Percentiles rank a stretch among this genome's conserved stretches.
Evolutionary conservation across 768 basidiomycete species (phyloP).

Genomic region (Podaxis sp.): DNA sequence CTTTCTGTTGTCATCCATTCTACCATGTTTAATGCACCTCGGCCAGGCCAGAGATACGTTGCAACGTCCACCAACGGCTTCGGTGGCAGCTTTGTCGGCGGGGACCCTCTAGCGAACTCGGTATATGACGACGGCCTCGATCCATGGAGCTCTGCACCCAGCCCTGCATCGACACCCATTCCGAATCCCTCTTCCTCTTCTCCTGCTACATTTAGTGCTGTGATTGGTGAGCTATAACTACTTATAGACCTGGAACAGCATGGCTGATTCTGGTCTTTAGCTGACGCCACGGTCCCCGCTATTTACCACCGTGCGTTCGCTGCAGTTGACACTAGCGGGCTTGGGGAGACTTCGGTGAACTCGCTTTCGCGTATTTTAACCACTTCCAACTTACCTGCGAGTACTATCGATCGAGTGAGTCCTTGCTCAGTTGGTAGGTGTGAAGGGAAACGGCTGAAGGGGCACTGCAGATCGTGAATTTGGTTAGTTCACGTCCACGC

Average conservation of each 20-base stretch:
- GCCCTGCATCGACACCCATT: conserved; percentile 63
- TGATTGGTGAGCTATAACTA: conserved; percentile 52
- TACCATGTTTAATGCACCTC: conserved; percentile 83
- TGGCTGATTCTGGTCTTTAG: conserved; percentile 33
- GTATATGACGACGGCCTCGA: conserved; percentile 80
- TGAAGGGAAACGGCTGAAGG: background rate
- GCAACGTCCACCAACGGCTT: conserved; percentile 55
- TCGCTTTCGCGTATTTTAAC: conserved; percentile 76
- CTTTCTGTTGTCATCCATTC: background rate
- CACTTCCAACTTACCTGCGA: conserved; percentile 77
- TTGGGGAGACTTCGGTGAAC: conserved; percentile 81
- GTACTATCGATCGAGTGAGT: conserved; percentile 77
- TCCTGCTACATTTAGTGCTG: conserved; percentile 53
- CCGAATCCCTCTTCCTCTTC: conserved; percentile 41
- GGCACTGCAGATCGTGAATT: conserved; percentile 77
- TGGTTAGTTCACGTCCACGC: conserved; percentile 76
- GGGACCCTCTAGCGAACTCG: conserved; percentile 71
- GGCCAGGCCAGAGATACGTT: conserved; percentile 68
- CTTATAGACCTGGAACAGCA: background rate
- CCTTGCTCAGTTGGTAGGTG: background rate
- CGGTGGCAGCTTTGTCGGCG: conserved; percentile 72
- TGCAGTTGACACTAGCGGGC: conserved; percentile 64
- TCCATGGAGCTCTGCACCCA: conserved; percentile 77
- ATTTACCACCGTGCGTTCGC: conserved; percentile 75
- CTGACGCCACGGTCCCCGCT: conserved; percentile 76